These are phyloP conservation scores for Eimeria necatrix DNA, from an alignment of 169 alveolate genomes.

Conservation along the genomic window DNA sequence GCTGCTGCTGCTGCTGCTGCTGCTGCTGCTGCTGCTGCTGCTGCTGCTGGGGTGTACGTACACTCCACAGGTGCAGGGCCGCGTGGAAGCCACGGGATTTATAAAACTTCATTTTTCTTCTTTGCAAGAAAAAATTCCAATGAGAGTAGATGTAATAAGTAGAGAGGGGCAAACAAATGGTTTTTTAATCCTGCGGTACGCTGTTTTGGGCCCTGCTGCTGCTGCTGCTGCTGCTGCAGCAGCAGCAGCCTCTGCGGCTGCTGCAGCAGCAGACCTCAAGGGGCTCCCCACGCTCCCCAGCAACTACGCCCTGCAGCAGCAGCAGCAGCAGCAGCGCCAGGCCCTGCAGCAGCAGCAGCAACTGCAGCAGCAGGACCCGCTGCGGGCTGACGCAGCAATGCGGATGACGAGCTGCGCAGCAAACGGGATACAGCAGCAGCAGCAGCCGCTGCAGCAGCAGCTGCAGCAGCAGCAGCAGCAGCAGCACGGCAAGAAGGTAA, in stretches of 20 bases:
- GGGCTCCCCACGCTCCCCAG: constrained; percentile 63
- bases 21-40: neutral
- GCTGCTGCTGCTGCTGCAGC: constrained; percentile 56
- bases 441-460: neutral
- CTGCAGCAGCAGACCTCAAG: neutral
- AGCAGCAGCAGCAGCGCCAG: constrained; percentile 26
- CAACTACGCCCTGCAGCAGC: constrained; percentile 66
- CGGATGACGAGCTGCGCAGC: neutral
- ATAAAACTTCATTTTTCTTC: constrained; percentile 32
- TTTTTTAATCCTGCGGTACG: neutral
- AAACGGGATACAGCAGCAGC: neutral
- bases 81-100: neutral
- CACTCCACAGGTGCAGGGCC: constrained; percentile 14
- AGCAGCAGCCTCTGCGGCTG: neutral
- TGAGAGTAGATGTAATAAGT: constrained; percentile 37
- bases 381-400: neutral
- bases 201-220: neutral
- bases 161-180: constrained; percentile 16
- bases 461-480: neutral
- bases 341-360: constrained; percentile 36
- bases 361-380: neutral
- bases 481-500: neutral
- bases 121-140: constrained; percentile 28
- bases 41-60: neutral
- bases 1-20: constrained; percentile 25